These are phyloP conservation scores for Tarenaya hassleriana DNA, from an alignment of 345 rosid species.

Conservation along the genomic window DNA sequence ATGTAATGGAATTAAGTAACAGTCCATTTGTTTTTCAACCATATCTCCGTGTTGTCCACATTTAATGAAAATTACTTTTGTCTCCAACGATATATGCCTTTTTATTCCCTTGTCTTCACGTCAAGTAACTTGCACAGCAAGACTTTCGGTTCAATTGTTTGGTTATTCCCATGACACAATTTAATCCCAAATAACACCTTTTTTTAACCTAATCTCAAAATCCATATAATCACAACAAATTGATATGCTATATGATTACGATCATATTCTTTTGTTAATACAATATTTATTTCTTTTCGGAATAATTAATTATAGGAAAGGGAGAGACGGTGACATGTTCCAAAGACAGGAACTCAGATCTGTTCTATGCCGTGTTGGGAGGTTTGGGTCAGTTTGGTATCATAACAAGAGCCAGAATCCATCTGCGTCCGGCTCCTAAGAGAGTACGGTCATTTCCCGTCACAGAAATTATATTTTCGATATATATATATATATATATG, in stretches of 20 bases:
- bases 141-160: slow-evolving; percentile 23
- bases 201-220: slow-evolving; percentile 10
- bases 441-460: slow-evolving; percentile 28
- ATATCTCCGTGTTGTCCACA: slow-evolving; percentile 11
- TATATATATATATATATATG: not conserved
- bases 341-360: slow-evolving; percentile 40
- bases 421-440: slow-evolving; percentile 48
- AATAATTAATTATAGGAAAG: slow-evolving; percentile 35
- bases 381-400: slow-evolving; percentile 90
- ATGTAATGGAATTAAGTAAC: slow-evolving; percentile 18
- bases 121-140: slow-evolving; percentile 8
- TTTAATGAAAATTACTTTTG: too few relatives aligned
- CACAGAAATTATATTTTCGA: not conserved
- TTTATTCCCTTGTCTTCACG: slow-evolving; percentile 7
- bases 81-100: slow-evolving; percentile 14
- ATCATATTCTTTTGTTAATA: too few relatives aligned
- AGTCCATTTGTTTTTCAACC: slow-evolving; percentile 3
- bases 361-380: slow-evolving; percentile 61
- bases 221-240: too few relatives aligned
- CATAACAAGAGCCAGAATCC: slow-evolving; percentile 65
- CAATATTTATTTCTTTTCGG: too few relatives aligned
- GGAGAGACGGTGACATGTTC: slow-evolving; percentile 68
- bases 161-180: slow-evolving; percentile 15
- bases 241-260: too few relatives aligned
- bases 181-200: slow-evolving; percentile 19